A percentile compares a stretch with the other conserved stretches of the same genome.
phyloP scores from a whole-genome alignment of 257 asterid species.

The Paulownia fortunei region DNA sequence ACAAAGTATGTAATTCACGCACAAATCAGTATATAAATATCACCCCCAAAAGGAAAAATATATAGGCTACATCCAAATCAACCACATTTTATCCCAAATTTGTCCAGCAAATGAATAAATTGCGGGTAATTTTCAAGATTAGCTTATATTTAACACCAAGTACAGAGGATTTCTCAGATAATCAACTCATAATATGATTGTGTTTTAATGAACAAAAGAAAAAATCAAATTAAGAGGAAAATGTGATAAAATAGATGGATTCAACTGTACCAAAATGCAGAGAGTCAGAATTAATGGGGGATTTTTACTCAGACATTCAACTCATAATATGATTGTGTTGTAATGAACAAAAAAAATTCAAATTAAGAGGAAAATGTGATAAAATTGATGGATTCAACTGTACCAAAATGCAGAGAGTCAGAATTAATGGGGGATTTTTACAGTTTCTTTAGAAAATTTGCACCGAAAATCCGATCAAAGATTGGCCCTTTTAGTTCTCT shows the following conservation, averaged over 20 bases:
- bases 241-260: conserved; percentile 8
- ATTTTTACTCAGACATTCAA: neutral
- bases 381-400: conserved; percentile 16
- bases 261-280: conserved; percentile 1
- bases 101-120: neutral
- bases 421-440: neutral
- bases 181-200: neutral
- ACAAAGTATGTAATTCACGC: neutral
- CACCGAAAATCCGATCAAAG: neutral
- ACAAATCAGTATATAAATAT: neutral
- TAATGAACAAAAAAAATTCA: neutral
- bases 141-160: neutral
- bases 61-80: conserved; percentile 1
- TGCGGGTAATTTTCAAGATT: neutral
- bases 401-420: neutral
- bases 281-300: neutral
- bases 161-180: neutral
- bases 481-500: neutral
- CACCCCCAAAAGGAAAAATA: neutral
- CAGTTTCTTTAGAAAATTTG: neutral
- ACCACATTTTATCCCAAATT: neutral
- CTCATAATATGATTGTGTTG: neutral
- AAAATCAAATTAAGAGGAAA: neutral
- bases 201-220: neutral
- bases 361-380: neutral